phyloP scores from a whole-genome alignment of 2,329 filamentous ascomycete genomes.

The Plectosphaerella sp. region DNA sequence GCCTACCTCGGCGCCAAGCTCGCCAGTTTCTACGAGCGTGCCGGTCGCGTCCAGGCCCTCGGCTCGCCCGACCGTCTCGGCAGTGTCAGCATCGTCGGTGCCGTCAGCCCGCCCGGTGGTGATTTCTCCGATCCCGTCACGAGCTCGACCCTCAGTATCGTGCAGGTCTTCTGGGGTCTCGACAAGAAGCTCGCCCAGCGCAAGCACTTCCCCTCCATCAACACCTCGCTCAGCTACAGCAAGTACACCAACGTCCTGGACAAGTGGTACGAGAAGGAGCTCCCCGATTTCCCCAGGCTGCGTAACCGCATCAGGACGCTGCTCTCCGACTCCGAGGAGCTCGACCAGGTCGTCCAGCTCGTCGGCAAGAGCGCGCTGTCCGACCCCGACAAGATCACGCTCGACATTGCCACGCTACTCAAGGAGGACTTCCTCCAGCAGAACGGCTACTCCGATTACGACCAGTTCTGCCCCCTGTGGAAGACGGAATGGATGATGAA shows the following conservation, averaged over 20 bases:
- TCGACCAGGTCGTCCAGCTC: conserved; percentile 97
- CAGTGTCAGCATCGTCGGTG: conserved; percentile 95
- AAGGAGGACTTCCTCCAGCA: conserved; percentile 99
- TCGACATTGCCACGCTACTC: conserved; percentile 84
- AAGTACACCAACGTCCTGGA: conserved; percentile 90
- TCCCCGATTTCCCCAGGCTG: conserved; percentile 88
- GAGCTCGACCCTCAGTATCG: conserved; percentile 87
- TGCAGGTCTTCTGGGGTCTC: conserved; percentile 99
- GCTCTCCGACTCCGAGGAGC: conserved; percentile 89
- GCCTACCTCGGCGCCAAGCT: conserved; percentile 96
- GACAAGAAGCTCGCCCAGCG: conserved; percentile 99
- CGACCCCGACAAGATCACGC: conserved; percentile 95
- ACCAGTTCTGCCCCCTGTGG: conserved; percentile 98
- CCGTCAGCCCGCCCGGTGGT: conserved; percentile 94
- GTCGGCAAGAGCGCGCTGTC: conserved; percentile 96
- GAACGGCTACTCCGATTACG: conserved; percentile 98
- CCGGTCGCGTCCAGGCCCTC: conserved; percentile 78
- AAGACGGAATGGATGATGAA: conserved; percentile 99
- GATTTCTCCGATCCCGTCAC: conserved; percentile 99
- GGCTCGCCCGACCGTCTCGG: conserved; percentile 86
- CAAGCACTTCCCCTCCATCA: conserved; percentile 99
- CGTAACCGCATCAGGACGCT: conserved; percentile 92
- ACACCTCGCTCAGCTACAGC: conserved; percentile 90
- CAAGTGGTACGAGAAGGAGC: conserved; percentile 90
- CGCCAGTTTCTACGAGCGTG: conserved; percentile 98